Percentiles rank a stretch among this genome's conserved stretches.
Evolutionary conservation across 768 basidiomycete species (phyloP).

Genomic region (Suillus alpinus): DNA sequence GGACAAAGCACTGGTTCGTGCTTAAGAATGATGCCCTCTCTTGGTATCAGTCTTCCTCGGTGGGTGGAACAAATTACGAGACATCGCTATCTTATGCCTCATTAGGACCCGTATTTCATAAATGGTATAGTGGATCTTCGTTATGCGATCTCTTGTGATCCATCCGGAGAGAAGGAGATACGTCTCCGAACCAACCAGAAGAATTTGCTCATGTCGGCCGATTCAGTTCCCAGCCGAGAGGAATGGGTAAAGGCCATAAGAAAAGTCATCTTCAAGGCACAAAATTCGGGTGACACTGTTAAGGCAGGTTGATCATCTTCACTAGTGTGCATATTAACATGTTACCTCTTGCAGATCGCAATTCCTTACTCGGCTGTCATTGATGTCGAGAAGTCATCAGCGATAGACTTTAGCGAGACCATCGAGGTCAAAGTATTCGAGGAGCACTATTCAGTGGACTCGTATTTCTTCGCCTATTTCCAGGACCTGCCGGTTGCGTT

Average conservation of each 20-base stretch:
- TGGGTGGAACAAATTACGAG: conserved; percentile 23
- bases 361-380: conserved; percentile 89
- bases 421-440: conserved; percentile 91
- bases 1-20: conserved; percentile 95
- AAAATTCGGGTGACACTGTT: conserved; percentile 94
- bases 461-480: conserved; percentile 96
- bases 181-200: conserved; percentile 83
- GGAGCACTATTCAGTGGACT: conserved; percentile 70
- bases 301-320: conserved; percentile 51
- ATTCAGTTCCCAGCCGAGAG: conserved; percentile 79
- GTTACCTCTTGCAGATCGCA: conserved; percentile 59
- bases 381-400: conserved; percentile 83
- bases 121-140: conserved; percentile 94
- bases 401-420: conserved; percentile 95
- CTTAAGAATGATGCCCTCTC: conserved; percentile 94
- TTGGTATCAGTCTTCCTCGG: conserved; percentile 94
- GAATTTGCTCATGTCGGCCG: conserved; percentile 65
- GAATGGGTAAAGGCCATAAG: conserved; percentile 97
- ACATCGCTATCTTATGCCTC: conserved; percentile 5
- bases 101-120: conserved; percentile 94
- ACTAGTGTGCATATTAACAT: not conserved
- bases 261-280: conserved; percentile 92
- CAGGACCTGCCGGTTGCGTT: conserved; percentile 74
- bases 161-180: conserved; percentile 73
- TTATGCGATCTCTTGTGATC: conserved; percentile 88